Conservation (phyloP, 2,329 filamentous ascomycete species). For the Sclerotinia borealis region DNA sequence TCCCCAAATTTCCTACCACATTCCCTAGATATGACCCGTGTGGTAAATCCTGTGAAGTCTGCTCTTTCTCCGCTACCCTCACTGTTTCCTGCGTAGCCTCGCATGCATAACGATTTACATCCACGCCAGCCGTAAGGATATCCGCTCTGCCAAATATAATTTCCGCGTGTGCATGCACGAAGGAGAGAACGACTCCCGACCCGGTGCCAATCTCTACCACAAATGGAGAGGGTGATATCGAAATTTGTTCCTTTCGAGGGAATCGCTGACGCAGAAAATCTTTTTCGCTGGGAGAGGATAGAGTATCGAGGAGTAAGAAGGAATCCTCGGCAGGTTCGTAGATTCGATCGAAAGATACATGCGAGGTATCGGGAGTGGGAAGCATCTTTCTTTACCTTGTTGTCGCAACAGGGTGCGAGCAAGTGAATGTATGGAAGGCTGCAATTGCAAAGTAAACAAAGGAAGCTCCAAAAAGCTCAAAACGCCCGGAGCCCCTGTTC, state of each 20-base stretch:
- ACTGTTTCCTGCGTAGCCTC: conserved; percentile 67
- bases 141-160: conserved; percentile 66
- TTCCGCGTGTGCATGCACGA: conserved; percentile 69
- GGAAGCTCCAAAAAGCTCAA: not conserved
- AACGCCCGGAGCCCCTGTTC: not conserved
- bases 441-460: not conserved
- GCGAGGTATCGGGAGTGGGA: conserved; percentile 86
- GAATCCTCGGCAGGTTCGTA: conserved; percentile 97
- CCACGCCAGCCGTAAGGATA: conserved; percentile 68
- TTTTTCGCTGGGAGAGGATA: conserved; percentile 52
- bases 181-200: conserved; percentile 89
- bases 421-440: conserved; percentile 1
- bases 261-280: conserved; percentile 24
- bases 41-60: conserved; percentile 32
- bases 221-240: conserved; percentile 45
- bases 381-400: conserved; percentile 58
- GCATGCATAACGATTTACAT: conserved; percentile 83
- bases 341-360: conserved; percentile 80
- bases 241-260: conserved; percentile 11
- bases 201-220: conserved; percentile 85
- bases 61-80: conserved; percentile 38
- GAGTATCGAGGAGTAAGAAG: conserved; percentile 85
- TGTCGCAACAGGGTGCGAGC: not conserved
- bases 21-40: conserved; percentile 56
- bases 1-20: conserved; percentile 63